Evolutionary conservation across 2,329 filamentous ascomycete genomes (phyloP).

Genomic region (Fusarium sp.): DNA sequence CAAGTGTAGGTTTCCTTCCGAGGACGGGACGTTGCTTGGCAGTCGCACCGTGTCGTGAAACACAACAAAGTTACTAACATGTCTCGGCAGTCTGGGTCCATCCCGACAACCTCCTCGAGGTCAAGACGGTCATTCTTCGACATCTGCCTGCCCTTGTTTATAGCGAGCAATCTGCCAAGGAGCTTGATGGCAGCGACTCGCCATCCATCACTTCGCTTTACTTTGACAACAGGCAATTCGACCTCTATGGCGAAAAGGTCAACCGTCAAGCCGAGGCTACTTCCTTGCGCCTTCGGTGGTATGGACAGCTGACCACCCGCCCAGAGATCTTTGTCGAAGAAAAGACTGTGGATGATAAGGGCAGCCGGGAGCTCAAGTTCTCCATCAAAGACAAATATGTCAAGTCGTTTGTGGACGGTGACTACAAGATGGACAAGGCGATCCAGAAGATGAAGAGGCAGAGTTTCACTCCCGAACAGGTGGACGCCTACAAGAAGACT

Average conservation of each 20-base stretch:
- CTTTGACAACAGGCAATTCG: slow-evolving; percentile 89
- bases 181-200: slow-evolving; percentile 83
- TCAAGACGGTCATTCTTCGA: slow-evolving; percentile 94
- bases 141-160: slow-evolving; percentile 92
- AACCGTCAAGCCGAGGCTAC: slow-evolving; percentile 78
- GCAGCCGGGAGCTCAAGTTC: slow-evolving; percentile 84
- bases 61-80: slow-evolving; percentile 9
- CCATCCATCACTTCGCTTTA: slow-evolving; percentile 96
- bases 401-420: slow-evolving; percentile 83
- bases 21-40: background rate
- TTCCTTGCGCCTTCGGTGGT: slow-evolving; percentile 91
- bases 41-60: background rate
- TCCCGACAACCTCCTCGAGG: slow-evolving; percentile 92
- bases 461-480: slow-evolving; percentile 72
- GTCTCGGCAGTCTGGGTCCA: slow-evolving; percentile 84
- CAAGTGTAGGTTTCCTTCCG: slow-evolving; percentile 72
- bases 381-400: slow-evolving; percentile 95
- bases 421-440: slow-evolving; percentile 93
- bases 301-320: slow-evolving; percentile 81
- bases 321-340: slow-evolving; percentile 90
- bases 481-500: slow-evolving; percentile 75
- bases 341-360: slow-evolving; percentile 83
- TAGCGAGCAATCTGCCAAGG: slow-evolving; percentile 85
- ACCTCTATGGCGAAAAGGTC: slow-evolving; percentile 88
- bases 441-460: slow-evolving; percentile 87